phyloP scores from a whole-genome alignment of 78 protist species.

The Paratrimastix pyriformis region DNA sequence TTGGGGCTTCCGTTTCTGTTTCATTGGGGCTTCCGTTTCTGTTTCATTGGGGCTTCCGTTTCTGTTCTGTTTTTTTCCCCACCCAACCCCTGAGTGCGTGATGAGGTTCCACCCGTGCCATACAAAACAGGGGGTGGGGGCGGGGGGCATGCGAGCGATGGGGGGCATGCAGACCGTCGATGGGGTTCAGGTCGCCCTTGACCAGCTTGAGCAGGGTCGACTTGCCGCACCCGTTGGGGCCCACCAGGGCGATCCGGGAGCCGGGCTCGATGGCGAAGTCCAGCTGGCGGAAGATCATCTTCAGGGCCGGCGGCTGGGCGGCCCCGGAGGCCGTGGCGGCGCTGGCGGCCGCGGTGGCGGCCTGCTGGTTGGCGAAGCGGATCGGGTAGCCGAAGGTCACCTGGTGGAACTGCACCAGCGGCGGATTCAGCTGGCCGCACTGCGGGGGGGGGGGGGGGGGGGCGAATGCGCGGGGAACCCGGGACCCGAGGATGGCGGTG shows the following conservation, averaged over 20 bases:
- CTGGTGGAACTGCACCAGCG: slow-evolving; percentile 1
- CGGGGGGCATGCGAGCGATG: not conserved
- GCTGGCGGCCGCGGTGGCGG: not conserved
- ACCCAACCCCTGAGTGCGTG: too few species aligned
- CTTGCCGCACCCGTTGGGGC: slow-evolving; percentile 43
- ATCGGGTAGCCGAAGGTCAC: slow-evolving; percentile 13
- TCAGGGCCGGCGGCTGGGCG: not conserved
- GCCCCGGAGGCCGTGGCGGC: not conserved
- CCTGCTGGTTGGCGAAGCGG: not conserved
- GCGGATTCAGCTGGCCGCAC: not conserved
- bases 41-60: too few species aligned
- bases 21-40: too few species aligned
- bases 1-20: too few species aligned
- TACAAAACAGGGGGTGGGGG: not conserved
- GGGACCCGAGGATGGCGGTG: too few species aligned
- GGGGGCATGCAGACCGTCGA: not conserved
- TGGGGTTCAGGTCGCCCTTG: slow-evolving; percentile 12
- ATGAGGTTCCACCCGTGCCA: not conserved
- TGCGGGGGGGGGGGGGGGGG: too few species aligned
- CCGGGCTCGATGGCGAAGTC: not conserved
- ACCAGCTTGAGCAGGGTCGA: slow-evolving; percentile 32
- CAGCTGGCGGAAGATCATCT: not conserved
- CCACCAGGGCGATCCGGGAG: slow-evolving; percentile 22
- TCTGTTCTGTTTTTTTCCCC: too few species aligned
- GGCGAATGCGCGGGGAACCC: too few species aligned